Base-by-base conservation (phyloP, 169 alveolate genomes). In the Eimeria praecox region DNA sequence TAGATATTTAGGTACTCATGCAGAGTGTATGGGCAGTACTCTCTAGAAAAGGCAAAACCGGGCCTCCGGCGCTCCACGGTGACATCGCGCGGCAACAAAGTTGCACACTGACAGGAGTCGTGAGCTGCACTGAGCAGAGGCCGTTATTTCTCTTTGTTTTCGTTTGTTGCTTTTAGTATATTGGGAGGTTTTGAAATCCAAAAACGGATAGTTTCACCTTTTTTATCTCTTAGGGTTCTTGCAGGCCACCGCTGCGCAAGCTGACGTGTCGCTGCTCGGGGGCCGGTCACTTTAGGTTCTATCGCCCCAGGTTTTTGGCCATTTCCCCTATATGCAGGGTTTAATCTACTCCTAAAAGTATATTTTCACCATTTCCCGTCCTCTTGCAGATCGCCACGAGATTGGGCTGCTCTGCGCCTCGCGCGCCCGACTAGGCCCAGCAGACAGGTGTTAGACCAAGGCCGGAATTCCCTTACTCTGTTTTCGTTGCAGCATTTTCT, bases 251-350 rank as follows among this genome's bases (percentile, higher is more conserved):
- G 44, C 30, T 83, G 91, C 83, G 80, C 82, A 54, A 40, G 93
- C 93, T 54, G 82, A 42, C 93, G 82, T 38, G 93, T 86, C 82
- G 82, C 93, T 86, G 78, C 78, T 86, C 93, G 82, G 93, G 93
- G 93, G 93, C 82, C 83, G 93, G 82, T 86, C 82, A 86, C 49
- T 62, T 86, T 71, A 86, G 93, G 93, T 62, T 56, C 93, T 86
- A 86, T 86, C 93, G 73, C 73, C 75, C 77, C 80, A 86, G 82
- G 93, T 86, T 86, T 85, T 86, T 86, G 93, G 78, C 93, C 93
- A 35, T 86, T 86, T 59, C 40, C 78, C 64, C 66, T 54, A 35
- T 6, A 86, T 20, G 14, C 93, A 59, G 78, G 62, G 66, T 86
- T 86, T 86, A 86, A 86, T 62, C 27, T 86, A 52, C 56, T 52